Evolutionary conservation across 495 filamentous ascomycete species (phyloP), one percentile per base, ranked within the genome.

Genomic region (Neurospora tetraspora): DNA sequence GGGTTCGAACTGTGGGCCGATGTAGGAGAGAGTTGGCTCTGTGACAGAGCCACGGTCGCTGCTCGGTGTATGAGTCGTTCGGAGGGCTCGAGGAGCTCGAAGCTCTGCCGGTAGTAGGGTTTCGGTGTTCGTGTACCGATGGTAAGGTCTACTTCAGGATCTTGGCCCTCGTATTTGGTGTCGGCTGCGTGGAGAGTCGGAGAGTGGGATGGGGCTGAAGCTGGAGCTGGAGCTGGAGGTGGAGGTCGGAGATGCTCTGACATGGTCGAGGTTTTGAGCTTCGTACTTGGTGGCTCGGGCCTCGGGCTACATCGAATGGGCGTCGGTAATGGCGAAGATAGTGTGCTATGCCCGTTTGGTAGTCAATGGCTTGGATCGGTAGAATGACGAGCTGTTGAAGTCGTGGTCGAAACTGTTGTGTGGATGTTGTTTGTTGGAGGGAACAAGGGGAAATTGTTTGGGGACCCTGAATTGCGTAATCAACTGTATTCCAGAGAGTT

Each of bases 71-170:
- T 37, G 23, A 83, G 68, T 16, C 77, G 77, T 43, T 81, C 78
- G 38, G 82, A 81, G 37, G 82, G 81, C 59, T 86, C 83, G 76
- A 83, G 81, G 39, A 88, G 78, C 72, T 88, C 86, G 39, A 77
- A 81, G 72, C 80, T 82, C 68, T 84, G 87, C 72, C 87, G 88
- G 76, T 89, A 86, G 76, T 94, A 94, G 8, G 92, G 92, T 82
- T 94, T 91, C 45, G 92, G 92, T 47, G 92, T 93, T 77, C 91
- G 90, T 70, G 90, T 91, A 65, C 89, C 85, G 40, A 84, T 80
- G 78, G 88, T 85, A 73, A 88, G 76, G 27, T 71, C 73, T 65
- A 72, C 73, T 27, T 73, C 37, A 43, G 70, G 68, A 7, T 83
- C 78, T 42, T 80, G 78, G 7, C 16, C 42, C 23, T 68, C 70